Base-by-base conservation (phyloP, 495 filamentous ascomycete genomes). In the Bacidia rubella region DNA sequence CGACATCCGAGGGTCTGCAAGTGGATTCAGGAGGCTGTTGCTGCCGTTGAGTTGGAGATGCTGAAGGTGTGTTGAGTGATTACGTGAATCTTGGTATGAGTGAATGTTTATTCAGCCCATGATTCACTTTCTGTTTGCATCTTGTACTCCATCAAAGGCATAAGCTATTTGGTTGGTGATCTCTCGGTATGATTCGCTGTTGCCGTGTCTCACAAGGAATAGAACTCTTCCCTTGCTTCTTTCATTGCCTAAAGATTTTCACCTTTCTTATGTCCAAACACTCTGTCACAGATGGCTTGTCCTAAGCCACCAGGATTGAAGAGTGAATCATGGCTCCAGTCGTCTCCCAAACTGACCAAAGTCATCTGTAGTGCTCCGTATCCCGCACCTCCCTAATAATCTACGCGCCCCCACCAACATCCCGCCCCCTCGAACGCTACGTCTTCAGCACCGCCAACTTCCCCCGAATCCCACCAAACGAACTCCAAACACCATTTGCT, bases 1-100 rank as follows among this genome's bases (percentile, higher is more conserved):
- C 82, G 92, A 54, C 89, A 97, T 64, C 88, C 92, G 1, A 78
- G 80, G 59, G 86, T 98, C 58, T 96, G 89, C 72, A 70, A 81
- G 59, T 98, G 92, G 82, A 84, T 98, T 67, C 78, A 75, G 60
- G 85, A 90, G 68, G 85, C 87, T 55, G 79, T 90, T 27, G 74
- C 81, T 53, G 82, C 86, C 41, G 79, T 93, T 7, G 76, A 80
- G 44, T 75, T 69, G 19, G 84, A 95, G 67, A 76, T 98, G 53
- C 70, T 81, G 54, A 79, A 78, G 63, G 82, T 71, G 54, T 63
- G 51, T 53, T 63, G 20, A 22, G 24, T 7, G 29, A 35, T 15
- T n/a, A n/a, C n/a, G n/a, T n/a, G n/a, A n/a, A n/a, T n/a, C n/a
- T n/a, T n/a, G n/a, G n/a, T n/a, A n/a, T n/a, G n/a, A n/a, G 15